These are phyloP conservation scores for Didymella keratinophila DNA, from an alignment of 2,329 filamentous ascomycete species.

Conservation along the genomic window DNA sequence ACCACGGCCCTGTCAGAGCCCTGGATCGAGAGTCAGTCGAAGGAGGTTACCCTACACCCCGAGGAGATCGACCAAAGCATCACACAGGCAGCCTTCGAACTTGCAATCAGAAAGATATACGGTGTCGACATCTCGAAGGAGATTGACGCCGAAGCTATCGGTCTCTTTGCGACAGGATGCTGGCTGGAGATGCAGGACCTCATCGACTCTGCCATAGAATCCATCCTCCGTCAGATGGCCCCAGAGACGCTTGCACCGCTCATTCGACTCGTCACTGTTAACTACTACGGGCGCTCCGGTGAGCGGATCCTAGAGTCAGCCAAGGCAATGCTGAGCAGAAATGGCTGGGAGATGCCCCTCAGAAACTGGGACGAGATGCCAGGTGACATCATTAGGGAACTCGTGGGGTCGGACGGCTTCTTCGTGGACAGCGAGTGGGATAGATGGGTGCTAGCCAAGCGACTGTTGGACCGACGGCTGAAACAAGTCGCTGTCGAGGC, in stretches of 20 bases:
- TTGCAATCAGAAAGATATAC: conserved; percentile 63
- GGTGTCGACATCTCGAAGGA: conserved; percentile 58
- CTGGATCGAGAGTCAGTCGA: conserved; percentile 63
- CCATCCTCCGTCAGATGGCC: conserved; percentile 63
- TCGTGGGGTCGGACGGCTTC: conserved; percentile 66
- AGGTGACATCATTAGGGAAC: conserved; percentile 65
- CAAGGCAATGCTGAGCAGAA: conserved; percentile 66
- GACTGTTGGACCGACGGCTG: conserved; percentile 61
- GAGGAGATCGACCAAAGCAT: conserved; percentile 64
- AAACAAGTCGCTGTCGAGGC: conserved; percentile 57
- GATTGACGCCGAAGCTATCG: conserved; percentile 61
- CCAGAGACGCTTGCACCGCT: conserved; percentile 58
- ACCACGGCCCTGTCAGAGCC: conserved; percentile 61
- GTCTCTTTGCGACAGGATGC: conserved; percentile 63
- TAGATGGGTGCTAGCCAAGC: conserved; percentile 63
- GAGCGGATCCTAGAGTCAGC: conserved; percentile 64
- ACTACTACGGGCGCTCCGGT: conserved; percentile 64
- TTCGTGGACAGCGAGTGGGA: conserved; percentile 66
- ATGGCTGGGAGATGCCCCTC: conserved; percentile 64
- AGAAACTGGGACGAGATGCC: conserved; percentile 65
- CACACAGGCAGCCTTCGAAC: conserved; percentile 61
- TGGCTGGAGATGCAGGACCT: conserved; percentile 67
- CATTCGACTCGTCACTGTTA: conserved; percentile 62
- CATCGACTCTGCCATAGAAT: conserved; percentile 61
- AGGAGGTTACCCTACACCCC: conserved; percentile 61